Percentiles rank a stretch among this genome's conserved stretches.
Conservation (phyloP, 129 eudicot species). For the Lactuca sativa region DNA sequence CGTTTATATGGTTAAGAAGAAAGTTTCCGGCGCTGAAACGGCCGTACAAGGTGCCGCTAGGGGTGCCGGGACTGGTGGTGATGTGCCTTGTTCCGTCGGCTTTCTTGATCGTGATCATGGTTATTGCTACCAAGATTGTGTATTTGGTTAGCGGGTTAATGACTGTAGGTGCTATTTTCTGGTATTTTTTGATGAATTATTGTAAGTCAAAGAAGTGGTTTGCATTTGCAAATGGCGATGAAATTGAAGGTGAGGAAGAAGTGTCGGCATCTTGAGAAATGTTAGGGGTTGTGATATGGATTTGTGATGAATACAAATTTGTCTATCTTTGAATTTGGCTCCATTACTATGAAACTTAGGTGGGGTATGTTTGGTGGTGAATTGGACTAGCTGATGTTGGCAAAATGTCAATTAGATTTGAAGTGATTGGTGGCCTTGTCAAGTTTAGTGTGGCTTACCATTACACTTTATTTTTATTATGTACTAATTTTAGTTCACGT, state of each 20-base stretch:
- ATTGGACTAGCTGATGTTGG: background rate
- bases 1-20: constrained; percentile 46
- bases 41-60: constrained; percentile 48
- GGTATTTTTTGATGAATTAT: constrained; percentile 49
- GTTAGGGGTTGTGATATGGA: background rate
- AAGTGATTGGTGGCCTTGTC: too few species aligned
- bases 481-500: background rate
- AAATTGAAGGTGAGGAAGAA: constrained; percentile 16
- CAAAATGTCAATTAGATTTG: background rate
- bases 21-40: constrained; percentile 45
- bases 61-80: constrained; percentile 45
- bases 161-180: constrained; percentile 44
- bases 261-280: constrained; percentile 7
- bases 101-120: constrained; percentile 47
- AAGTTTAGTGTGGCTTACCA: background rate
- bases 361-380: constrained; percentile 27
- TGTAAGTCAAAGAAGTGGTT: constrained; percentile 43
- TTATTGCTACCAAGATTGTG: constrained; percentile 45
- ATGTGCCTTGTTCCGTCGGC: constrained; percentile 57
- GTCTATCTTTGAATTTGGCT: background rate
- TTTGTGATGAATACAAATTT: too few species aligned
- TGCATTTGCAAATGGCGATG: constrained; percentile 31
- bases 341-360: background rate
- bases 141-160: constrained; percentile 48
- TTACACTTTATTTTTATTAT: too few species aligned